These are phyloP conservation scores for Gentiana straminea DNA, from an alignment of 257 asterid species.

Conservation along the genomic window DNA sequence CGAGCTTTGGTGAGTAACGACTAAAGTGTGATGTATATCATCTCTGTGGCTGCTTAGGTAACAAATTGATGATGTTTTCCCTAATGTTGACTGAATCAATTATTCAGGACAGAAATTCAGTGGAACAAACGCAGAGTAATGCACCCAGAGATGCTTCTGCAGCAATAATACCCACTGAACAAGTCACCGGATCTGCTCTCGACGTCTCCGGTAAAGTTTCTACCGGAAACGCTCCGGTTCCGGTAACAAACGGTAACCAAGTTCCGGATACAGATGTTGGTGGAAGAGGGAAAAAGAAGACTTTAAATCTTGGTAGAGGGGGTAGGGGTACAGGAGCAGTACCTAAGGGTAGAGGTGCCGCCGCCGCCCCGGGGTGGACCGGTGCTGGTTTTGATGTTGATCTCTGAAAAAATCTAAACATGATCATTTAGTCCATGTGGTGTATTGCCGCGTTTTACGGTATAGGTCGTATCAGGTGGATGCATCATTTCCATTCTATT, in stretches of 20 bases:
- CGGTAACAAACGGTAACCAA: conserved; percentile 29
- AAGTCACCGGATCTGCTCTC: conserved; percentile 21
- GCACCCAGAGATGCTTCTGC: conserved; percentile 28
- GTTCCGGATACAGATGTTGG: conserved; percentile 30
- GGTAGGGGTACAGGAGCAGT: conserved; percentile 59
- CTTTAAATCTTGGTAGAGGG: conserved; percentile 51
- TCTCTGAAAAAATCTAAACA: conserved; percentile 37
- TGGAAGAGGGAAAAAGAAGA: conserved; percentile 59
- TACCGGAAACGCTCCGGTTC: conserved; percentile 18
- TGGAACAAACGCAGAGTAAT: conserved; percentile 26
- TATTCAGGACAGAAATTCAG: conserved; percentile 45
- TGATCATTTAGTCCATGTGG: conserved; percentile 5
- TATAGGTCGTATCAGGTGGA: conserved; percentile 5
- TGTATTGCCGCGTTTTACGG: conserved; percentile 1
- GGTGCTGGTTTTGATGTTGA: conserved; percentile 90
- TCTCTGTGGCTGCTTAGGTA: too few species aligned
- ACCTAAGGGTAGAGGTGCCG: conserved; percentile 58
- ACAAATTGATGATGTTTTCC: not conserved
- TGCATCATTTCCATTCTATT: not conserved
- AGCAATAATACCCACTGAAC: conserved; percentile 28
- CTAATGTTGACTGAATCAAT: conserved; percentile 1
- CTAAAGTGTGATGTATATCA: too few species aligned
- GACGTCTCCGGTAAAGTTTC: conserved; percentile 23
- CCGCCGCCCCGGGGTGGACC: conserved; percentile 70
- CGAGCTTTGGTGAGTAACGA: too few species aligned